phyloP scores from a whole-genome alignment of 352 stramenopile genomes.

The Globisporangium cederbergense region DNA sequence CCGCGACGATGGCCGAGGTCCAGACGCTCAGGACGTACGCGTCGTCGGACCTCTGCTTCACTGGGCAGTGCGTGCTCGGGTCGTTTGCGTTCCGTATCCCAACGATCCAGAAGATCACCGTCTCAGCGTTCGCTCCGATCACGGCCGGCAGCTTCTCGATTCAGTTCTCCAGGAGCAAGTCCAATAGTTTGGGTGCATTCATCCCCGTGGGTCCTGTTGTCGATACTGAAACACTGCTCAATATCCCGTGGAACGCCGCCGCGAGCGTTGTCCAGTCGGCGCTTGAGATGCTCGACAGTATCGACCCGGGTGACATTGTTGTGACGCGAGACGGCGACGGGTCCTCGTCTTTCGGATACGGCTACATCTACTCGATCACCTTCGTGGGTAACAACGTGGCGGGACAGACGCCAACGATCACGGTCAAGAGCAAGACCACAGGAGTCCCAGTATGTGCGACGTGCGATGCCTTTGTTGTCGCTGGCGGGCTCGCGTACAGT shows the following conservation, averaged over 20 bases:
- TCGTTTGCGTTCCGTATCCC: conserved; percentile 64
- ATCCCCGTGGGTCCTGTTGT: conserved; percentile 19
- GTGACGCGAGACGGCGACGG: conserved; percentile 74
- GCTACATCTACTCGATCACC: conserved; percentile 70
- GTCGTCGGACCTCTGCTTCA: conserved; percentile 37
- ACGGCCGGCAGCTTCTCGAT: conserved; percentile 47
- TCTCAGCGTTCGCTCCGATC: conserved; percentile 50
- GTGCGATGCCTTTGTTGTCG: conserved; percentile 41
- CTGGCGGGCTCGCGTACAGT: conserved; percentile 28
- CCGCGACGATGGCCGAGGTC: conserved; percentile 63
- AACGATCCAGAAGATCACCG: conserved; percentile 68
- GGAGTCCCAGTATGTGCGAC: conserved; percentile 2
- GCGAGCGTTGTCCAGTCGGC: conserved; percentile 29
- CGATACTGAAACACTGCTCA: conserved; percentile 8
- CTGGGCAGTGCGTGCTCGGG: conserved; percentile 46
- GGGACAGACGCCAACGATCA: conserved; percentile 47
- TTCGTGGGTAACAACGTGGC: conserved; percentile 74
- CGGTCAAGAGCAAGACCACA: conserved; percentile 21
- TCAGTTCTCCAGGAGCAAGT: conserved; percentile 32
- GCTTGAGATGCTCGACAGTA: conserved; percentile 28
- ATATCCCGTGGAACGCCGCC: conserved; percentile 42
- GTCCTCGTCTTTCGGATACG: conserved; percentile 48
- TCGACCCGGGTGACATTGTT: conserved; percentile 49
- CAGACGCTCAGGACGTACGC: conserved; percentile 65
- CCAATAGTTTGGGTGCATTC: conserved; percentile 28